Conservation (phyloP, 768 basidiomycete species). For the Thelephora ganbajun region DNA sequence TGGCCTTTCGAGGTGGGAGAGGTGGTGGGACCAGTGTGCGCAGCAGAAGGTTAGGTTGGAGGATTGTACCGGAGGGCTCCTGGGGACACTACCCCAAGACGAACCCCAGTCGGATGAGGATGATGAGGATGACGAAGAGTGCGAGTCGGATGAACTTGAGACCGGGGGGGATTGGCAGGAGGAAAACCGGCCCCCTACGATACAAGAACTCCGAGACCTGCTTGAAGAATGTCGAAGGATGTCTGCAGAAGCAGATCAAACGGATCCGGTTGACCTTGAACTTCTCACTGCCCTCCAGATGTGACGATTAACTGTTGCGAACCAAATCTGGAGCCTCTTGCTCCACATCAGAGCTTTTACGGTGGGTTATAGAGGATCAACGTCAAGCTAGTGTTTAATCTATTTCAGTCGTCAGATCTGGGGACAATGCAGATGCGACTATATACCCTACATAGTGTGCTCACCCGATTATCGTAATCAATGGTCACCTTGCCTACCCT, state of each 20-base stretch:
- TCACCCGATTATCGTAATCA: constrained; percentile 3
- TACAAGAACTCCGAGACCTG: constrained; percentile 37
- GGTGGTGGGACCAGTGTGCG: constrained; percentile 49
- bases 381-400: no score
- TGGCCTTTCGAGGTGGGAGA: constrained; percentile 42
- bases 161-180: constrained; percentile 12
- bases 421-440: no score
- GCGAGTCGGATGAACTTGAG: constrained; percentile 11
- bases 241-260: not conserved
- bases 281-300: not conserved
- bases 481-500: constrained; percentile 43
- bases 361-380: no score
- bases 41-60: constrained; percentile 44
- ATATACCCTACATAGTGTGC: no score
- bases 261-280: not conserved
- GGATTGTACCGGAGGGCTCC: constrained; percentile 56
- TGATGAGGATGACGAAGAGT: constrained; percentile 15
- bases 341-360: no score
- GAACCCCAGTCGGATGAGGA: constrained; percentile 17
- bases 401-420: no score
- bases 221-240: constrained; percentile 32
- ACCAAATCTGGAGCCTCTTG: no score
- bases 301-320: not conserved
- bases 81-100: constrained; percentile 31
- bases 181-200: constrained; percentile 9